These are phyloP conservation scores for Entelexis sorbosivorans DNA, from an alignment of 1,139 yeast species.

Conservation along the genomic window DNA sequence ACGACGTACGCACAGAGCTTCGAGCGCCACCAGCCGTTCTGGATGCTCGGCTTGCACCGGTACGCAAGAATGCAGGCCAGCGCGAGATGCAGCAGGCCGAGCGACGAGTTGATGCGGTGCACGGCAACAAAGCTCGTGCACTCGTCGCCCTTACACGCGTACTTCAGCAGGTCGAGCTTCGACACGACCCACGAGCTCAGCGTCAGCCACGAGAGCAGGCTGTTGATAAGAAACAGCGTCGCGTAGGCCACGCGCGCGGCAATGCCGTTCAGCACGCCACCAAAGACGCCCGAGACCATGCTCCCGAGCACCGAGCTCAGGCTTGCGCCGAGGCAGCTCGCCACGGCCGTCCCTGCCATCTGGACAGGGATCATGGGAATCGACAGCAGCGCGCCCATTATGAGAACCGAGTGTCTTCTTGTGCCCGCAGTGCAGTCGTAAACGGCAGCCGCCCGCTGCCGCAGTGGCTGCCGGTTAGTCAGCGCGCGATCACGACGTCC, in stretches of 20 bases:
- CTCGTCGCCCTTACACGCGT: conserved; percentile 72
- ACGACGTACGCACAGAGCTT: conserved; percentile 41
- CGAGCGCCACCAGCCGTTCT: conserved; percentile 79
- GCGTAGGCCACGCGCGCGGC: conserved; percentile 81
- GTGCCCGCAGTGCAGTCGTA: too few species aligned
- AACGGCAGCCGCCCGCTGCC: not conserved
- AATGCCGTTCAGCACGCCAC: conserved; percentile 53
- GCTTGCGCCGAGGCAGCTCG: conserved; percentile 81
- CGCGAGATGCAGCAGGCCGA: conserved; percentile 66
- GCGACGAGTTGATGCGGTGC: conserved; percentile 77
- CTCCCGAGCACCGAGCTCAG: conserved; percentile 59
- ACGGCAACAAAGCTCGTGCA: conserved; percentile 92
- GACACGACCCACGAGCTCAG: conserved; percentile 70
- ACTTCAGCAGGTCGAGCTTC: conserved; percentile 60
- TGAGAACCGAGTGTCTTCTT: too few species aligned
- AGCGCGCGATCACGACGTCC: too few species aligned
- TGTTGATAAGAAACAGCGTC: conserved; percentile 58
- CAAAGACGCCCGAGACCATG: conserved; percentile 34
- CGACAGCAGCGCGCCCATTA: conserved; percentile 79
- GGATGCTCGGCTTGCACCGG: conserved; percentile 67
- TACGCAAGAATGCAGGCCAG: conserved; percentile 59
- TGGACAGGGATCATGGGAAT: conserved; percentile 49
- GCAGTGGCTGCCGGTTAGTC: not conserved
- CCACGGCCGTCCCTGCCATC: conserved; percentile 54
- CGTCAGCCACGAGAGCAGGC: conserved; percentile 81